Evolutionary conservation across 768 basidiomycete genomes (phyloP), one percentile per base, ranked within the genome.

Genomic region (Rhodotorula paludigena): DNA sequence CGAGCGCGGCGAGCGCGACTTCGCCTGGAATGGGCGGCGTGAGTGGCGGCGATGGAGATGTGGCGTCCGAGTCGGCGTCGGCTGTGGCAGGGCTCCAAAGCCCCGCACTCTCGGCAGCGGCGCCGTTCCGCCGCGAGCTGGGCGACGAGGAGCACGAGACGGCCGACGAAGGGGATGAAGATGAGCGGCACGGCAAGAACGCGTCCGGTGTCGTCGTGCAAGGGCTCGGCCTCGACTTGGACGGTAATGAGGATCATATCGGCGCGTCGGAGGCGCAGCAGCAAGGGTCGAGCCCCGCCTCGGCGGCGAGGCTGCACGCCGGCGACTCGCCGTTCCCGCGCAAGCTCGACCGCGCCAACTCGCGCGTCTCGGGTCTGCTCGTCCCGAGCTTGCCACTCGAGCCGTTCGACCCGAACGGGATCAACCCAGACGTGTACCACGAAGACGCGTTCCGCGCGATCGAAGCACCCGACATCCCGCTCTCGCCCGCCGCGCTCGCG

Each of bases 401-500:
- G 25, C 48, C 57, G 25, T 48, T 47, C 42, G 57, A 58, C 45
- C 12, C 21, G 4, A 0, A 3, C 36, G 16, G 3, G 4, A 35
- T 33, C 35, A 47, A 60, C 33, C 41, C 59, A 12, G 18, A 58
- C 56, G 36, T 49, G 4, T 35, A 25, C 25, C 42, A 57, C 16
- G 20, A 9, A 36, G 66, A 33, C 23, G 48, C 51, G 30, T 42
- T 35, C 35, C 32, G 49, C 1, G 41, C 48, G 20, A 30, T 44
- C 48, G 59, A 64, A 18, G 57, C 61, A 2, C 23, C 20, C 38
- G 57, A 60, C 16, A 56, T 68, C 39, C 62, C 91, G 75, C 83
- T 93, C 36, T 92, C 92, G 75, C 79, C 86, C 16, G 85, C 87
- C 20, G 93, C 92, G 18, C 89, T 96, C 85, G 83, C 84, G 69